Evolutionary conservation across 2,329 filamentous ascomycete species (phyloP).

Genomic region (Shiraia sp.): DNA sequence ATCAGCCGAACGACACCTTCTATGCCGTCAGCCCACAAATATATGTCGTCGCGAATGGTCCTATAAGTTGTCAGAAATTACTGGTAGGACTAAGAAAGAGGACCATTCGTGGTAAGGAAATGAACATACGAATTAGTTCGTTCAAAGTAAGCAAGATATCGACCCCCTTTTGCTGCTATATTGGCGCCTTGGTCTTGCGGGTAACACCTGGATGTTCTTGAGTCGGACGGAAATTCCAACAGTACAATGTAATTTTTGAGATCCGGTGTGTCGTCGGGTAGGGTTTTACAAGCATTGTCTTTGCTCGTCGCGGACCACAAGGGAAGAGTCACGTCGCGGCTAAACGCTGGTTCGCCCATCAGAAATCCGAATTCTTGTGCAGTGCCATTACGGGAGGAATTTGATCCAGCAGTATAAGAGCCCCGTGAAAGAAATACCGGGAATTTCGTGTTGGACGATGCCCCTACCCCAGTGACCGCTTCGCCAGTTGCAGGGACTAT

Average conservation of each 20-base stretch:
- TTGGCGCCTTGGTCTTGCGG: conserved; percentile 20
- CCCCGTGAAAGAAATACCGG: conserved; percentile 31
- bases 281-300: conserved; percentile 57
- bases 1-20: conserved; percentile 10
- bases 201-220: conserved; percentile 16
- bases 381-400: conserved; percentile 27
- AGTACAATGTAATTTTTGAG: conserved; percentile 60
- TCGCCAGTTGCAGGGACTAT: conserved; percentile 48
- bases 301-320: conserved; percentile 48
- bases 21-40: conserved; percentile 17
- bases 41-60: conserved; percentile 19
- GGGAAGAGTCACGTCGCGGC: conserved; percentile 15
- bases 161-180: conserved; percentile 56
- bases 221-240: conserved; percentile 11
- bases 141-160: conserved; percentile 47
- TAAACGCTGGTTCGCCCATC: conserved; percentile 35
- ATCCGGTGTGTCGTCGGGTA: conserved; percentile 60
- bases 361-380: conserved; percentile 35
- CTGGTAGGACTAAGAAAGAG: too few relatives aligned
- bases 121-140: conserved; percentile 9
- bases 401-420: conserved; percentile 37
- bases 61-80: conserved; percentile 1
- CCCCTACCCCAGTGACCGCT: conserved; percentile 52
- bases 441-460: conserved; percentile 45
- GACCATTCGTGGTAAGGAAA: not conserved